phyloP scores from a whole-genome alignment of 2,329 filamentous ascomycete species.

The Pleoardoris graminearum region DNA sequence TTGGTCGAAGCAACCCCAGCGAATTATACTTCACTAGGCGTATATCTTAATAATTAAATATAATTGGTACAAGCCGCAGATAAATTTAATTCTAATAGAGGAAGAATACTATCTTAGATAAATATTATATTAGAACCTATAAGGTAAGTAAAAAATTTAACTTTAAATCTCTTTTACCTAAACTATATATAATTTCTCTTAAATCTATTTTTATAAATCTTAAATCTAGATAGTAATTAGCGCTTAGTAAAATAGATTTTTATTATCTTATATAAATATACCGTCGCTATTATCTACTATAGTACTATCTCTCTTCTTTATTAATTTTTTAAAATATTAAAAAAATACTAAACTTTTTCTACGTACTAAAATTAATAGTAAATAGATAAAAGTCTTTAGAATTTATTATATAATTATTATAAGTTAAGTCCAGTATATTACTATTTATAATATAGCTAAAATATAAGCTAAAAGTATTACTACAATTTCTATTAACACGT shows the following conservation, averaged over 20 bases:
- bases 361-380: neutral
- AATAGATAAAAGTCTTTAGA: neutral
- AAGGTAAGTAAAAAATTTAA: no score
- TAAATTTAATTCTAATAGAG: no score
- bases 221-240: neutral
- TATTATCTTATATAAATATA: neutral
- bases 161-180: no score
- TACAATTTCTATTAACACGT: neutral
- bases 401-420: neutral
- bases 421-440: neutral
- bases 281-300: neutral
- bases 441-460: neutral
- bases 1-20: no score
- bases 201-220: neutral
- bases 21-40: no score
- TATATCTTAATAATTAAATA: no score
- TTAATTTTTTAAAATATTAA: neutral
- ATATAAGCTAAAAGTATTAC: neutral
- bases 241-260: neutral
- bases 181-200: no score
- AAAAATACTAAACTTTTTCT: neutral
- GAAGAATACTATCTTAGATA: no score
- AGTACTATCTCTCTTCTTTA: neutral
- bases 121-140: no score
- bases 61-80: no score